phyloP scores from a whole-genome alignment of 768 basidiomycete genomes.

The Tylopilus plumbeoviolaceoides region DNA sequence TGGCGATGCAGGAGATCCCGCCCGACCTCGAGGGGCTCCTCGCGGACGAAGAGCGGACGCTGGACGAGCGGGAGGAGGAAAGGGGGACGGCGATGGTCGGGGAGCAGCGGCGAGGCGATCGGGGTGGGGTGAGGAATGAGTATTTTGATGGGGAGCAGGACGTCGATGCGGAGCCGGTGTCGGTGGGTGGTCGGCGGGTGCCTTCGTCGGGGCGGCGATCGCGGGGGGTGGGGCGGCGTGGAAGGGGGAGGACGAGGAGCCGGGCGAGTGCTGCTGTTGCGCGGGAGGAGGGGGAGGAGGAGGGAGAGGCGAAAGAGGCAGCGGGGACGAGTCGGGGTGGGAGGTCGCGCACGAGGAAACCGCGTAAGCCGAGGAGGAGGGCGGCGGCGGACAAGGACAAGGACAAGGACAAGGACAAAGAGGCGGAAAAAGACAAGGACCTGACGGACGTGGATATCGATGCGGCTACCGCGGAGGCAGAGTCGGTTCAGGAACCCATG shows the following conservation, averaged over 20 bases:
- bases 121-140: slow-evolving; percentile 56
- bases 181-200: slow-evolving; percentile 18
- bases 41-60: slow-evolving; percentile 63
- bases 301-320: slow-evolving; percentile 31
- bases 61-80: slow-evolving; percentile 72
- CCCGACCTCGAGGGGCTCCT: slow-evolving; percentile 81
- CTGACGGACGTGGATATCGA: slow-evolving; percentile 30
- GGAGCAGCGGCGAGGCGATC: slow-evolving; percentile 43
- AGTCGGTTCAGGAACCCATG: slow-evolving; percentile 32
- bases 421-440: slow-evolving; percentile 18
- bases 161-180: slow-evolving; percentile 48
- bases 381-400: slow-evolving; percentile 22
- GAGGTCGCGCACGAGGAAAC: slow-evolving; percentile 31
- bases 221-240: slow-evolving; percentile 6
- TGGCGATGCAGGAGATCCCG: slow-evolving; percentile 94
- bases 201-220: slow-evolving; percentile 14
- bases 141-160: slow-evolving; percentile 73
- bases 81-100: slow-evolving; percentile 52
- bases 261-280: slow-evolving; percentile 22
- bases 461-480: slow-evolving; percentile 21
- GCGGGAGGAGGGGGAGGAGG: slow-evolving; percentile 37
- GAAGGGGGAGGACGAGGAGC: not conserved
- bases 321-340: slow-evolving; percentile 24
- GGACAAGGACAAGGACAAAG: slow-evolving; percentile 17
- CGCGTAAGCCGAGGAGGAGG: slow-evolving; percentile 23